phyloP scores from a whole-genome alignment of 441 rosid genomes.

The Arabidopsis lyrata region DNA sequence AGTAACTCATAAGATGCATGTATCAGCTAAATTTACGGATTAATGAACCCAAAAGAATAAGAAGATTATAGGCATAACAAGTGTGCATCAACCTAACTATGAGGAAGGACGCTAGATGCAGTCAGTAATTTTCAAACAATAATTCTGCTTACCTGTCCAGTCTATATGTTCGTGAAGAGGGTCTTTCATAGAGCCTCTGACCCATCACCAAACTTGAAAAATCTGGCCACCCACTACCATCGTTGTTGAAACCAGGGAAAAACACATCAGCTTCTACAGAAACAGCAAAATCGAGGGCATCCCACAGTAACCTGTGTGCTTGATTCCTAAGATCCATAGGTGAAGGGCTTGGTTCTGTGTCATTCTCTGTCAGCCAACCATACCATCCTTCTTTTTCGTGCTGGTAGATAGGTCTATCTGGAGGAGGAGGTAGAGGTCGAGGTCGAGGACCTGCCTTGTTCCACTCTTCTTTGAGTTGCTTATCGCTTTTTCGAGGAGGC shows the following conservation, averaged over 20 bases:
- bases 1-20: slow-evolving; percentile 7
- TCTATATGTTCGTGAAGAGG: slow-evolving; percentile 78
- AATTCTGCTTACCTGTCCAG: slow-evolving; percentile 76
- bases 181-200: slow-evolving; percentile 88
- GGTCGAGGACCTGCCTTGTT: slow-evolving; percentile 96
- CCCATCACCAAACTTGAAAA: slow-evolving; percentile 98
- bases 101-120: slow-evolving; percentile 20
- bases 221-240: slow-evolving; percentile 93
- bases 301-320: slow-evolving; percentile 96
- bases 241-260: slow-evolving; percentile 90
- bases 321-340: slow-evolving; percentile 75
- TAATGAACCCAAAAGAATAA: background rate
- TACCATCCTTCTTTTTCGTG: slow-evolving; percentile 99
- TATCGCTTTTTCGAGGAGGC: slow-evolving; percentile 68
- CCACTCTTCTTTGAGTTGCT: slow-evolving; percentile 88
- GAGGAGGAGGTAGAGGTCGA: slow-evolving; percentile 99
- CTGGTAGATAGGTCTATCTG: slow-evolving; percentile 86
- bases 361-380: slow-evolving; percentile 89
- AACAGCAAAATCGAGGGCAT: slow-evolving; percentile 92
- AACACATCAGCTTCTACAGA: slow-evolving; percentile 95
- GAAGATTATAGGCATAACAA: slow-evolving; percentile 4
- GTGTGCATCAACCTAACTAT: background rate
- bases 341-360: slow-evolving; percentile 83
- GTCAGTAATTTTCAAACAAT: slow-evolving; percentile 21
- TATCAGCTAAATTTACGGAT: slow-evolving; percentile 18